Evolutionary conservation across 2,329 filamentous ascomycete genomes (phyloP).

Genomic region (Apiospora kogelbergensis): DNA sequence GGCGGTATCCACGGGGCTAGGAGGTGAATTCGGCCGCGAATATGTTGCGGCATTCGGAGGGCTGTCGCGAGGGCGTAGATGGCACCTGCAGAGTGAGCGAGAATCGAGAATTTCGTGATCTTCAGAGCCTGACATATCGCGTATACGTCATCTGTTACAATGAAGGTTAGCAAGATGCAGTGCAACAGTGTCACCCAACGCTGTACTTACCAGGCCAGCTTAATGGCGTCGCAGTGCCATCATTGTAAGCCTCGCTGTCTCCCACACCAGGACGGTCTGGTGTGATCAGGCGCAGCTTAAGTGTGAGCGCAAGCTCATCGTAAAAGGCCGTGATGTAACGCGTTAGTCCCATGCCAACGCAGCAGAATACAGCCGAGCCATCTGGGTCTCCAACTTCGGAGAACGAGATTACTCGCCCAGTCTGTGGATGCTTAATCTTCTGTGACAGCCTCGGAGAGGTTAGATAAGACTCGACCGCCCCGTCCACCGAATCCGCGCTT

Average conservation of each 20-base stretch:
- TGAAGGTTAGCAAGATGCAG: background rate
- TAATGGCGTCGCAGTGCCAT: slow-evolving; percentile 80
- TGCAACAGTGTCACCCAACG: no score
- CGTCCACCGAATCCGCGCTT: slow-evolving; percentile 84
- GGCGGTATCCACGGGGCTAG: slow-evolving; percentile 97
- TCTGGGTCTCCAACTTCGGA: slow-evolving; percentile 94
- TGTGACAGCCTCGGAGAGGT: slow-evolving; percentile 82
- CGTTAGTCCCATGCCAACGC: slow-evolving; percentile 96
- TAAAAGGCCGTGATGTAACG: slow-evolving; percentile 97
- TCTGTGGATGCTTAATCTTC: slow-evolving; percentile 82
- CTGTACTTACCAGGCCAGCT: slow-evolving; percentile 80
- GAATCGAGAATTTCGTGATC: slow-evolving; percentile 92
- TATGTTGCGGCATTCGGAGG: slow-evolving; percentile 92
- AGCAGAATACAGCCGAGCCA: slow-evolving; percentile 91
- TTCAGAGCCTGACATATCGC: slow-evolving; percentile 89
- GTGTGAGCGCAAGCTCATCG: slow-evolving; percentile 85
- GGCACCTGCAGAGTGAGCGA: slow-evolving; percentile 95
- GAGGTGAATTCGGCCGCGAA: slow-evolving; percentile 89
- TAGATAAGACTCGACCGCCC: slow-evolving; percentile 83
- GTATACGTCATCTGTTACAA: slow-evolving; percentile 70
- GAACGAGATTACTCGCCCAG: slow-evolving; percentile 86
- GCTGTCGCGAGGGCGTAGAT: slow-evolving; percentile 96
- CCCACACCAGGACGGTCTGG: slow-evolving; percentile 93
- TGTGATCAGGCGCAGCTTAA: slow-evolving; percentile 88
- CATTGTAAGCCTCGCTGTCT: slow-evolving; percentile 81